phyloP scores from a whole-genome alignment of 1,284 basidiomycete genomes.

The Ustilago hordei region DNA sequence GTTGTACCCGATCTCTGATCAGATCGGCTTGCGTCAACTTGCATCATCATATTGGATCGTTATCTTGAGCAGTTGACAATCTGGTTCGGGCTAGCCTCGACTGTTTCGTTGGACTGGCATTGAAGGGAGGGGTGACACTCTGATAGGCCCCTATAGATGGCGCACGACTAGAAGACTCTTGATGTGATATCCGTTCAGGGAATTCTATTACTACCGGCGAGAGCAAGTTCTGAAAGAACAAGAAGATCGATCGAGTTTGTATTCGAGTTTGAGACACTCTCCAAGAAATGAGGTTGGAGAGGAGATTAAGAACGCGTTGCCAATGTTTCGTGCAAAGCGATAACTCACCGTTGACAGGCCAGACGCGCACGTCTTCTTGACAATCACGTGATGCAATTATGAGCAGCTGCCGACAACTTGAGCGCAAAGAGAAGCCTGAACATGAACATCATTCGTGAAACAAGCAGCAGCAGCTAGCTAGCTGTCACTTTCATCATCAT shows the following conservation, averaged over 20 bases:
- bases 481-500: constrained; percentile 3
- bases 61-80: background rate
- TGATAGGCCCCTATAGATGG: background rate
- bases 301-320: constrained; percentile 25
- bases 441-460: background rate
- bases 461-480: background rate
- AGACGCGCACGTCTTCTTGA: background rate
- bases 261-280: constrained; percentile 73
- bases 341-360: background rate
- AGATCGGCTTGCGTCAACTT: no score
- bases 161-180: background rate
- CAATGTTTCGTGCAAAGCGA: constrained; percentile 17
- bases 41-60: no score
- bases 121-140: constrained; percentile 41
- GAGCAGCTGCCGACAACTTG: background rate
- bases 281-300: constrained; percentile 1
- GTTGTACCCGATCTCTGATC: no score
- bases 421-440: background rate
- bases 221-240: constrained; percentile 90
- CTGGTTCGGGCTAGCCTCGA: background rate
- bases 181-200: constrained; percentile 73
- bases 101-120: constrained; percentile 25
- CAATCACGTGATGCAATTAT: background rate
- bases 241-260: constrained; percentile 79
- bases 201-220: constrained; percentile 85